phyloP scores from a whole-genome alignment of 2,329 filamentous ascomycete genomes.

The Xylariaceae sp. region DNA sequence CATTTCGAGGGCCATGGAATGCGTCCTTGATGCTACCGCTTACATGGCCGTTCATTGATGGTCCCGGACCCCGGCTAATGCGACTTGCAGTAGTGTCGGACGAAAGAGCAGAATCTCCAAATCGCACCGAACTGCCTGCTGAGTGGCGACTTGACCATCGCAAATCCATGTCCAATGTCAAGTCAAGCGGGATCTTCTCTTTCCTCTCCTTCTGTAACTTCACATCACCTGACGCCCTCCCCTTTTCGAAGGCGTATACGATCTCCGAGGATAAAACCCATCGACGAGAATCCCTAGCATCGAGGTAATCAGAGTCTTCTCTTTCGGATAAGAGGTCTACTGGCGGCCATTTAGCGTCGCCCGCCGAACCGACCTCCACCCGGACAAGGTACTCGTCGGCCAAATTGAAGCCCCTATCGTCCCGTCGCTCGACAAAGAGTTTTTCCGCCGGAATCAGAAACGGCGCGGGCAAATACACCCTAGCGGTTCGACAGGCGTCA shows the following conservation, averaged over 20 bases:
- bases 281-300: slow-evolving; percentile 24
- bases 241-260: slow-evolving; percentile 29
- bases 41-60: slow-evolving; percentile 31
- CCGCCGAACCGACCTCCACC: slow-evolving; percentile 48
- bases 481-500: slow-evolving; percentile 42
- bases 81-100: slow-evolving; percentile 41
- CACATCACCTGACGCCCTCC: slow-evolving; percentile 25
- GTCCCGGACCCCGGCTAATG: slow-evolving; percentile 31
- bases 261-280: slow-evolving; percentile 28
- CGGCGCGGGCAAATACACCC: slow-evolving; percentile 43
- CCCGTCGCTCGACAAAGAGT: slow-evolving; percentile 44
- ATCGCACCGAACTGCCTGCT: slow-evolving; percentile 19
- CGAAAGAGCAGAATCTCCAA: slow-evolving; percentile 38
- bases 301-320: slow-evolving; percentile 23
- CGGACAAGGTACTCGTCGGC: slow-evolving; percentile 46
- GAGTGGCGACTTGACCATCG: slow-evolving; percentile 29
- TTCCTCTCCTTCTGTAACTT: slow-evolving; percentile 25
- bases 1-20: slow-evolving; percentile 22
- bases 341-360: slow-evolving; percentile 48
- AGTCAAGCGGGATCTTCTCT: slow-evolving; percentile 22
- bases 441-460: slow-evolving; percentile 50
- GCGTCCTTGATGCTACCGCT: slow-evolving; percentile 28
- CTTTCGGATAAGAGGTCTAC: slow-evolving; percentile 34
- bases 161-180: slow-evolving; percentile 31
- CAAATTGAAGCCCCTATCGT: slow-evolving; percentile 43